Base-by-base conservation (phyloP, 176 grass and related monocot genomes). In the Oryza nivara region DNA sequence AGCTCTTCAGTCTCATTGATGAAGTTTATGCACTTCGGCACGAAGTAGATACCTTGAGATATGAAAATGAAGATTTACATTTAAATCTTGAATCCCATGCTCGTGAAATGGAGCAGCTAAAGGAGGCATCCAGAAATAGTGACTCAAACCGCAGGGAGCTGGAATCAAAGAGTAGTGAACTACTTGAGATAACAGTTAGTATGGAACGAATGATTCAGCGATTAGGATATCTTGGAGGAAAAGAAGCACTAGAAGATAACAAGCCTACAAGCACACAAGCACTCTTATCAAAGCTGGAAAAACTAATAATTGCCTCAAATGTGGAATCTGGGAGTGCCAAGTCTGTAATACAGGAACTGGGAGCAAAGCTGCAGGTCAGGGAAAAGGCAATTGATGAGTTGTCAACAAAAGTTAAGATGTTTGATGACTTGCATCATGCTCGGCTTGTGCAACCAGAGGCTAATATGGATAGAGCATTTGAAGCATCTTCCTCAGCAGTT, bases 41-140 rank as follows among this genome's bases (percentile, higher is more conserved):
- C 17, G 92, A 87, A 78, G 56, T 85, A 30, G 73, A 93, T 66
- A 74, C 74, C 35, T 73, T 98, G 83, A 93, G 73, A 74, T 80
- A 85, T 41, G 91, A 95, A 88, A 98, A 98, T 32, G 91, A 85
- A 80, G 91, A 92, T 90, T 88, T 98, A 80, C 96, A 92, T 67
- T 85, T 93, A 80, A 88, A 70, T 84, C 46, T 95, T 84, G 85
- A 87, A 76, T 95, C 93, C 5, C 90, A 86, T 88, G 41, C 81
- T 49, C 86, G 44, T 52, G 91, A 98, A 87, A 89, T 83, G 48
- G 85, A 98, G 81, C 81, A 92, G 61, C 89, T 95, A 76, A 95
- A 91, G 84, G 82, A 86, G 82, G 77, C 65, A 67, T 84, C 70
- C 67, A 90, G 92, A 88, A 84, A 77, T 28, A 83, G n/a, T 47